Evolutionary conservation across 257 asterid species (phyloP), one percentile per base, ranked within the genome.

Genomic region (Handroanthus guayacan): DNA sequence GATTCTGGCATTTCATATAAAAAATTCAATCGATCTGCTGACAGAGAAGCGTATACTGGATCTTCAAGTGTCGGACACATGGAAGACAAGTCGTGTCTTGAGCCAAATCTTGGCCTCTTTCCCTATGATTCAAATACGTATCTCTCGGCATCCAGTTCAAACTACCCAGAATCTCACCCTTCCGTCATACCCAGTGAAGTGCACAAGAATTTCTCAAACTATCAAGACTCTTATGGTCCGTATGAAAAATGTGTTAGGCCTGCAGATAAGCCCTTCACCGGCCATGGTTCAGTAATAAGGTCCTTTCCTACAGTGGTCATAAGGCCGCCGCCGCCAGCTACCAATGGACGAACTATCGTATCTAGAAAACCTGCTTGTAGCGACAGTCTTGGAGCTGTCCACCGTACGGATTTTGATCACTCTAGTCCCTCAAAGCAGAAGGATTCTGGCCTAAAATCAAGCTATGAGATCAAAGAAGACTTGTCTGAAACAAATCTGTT

Each of bases 261-360:
- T 14, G 74, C 50, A 41, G 90, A 77, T 79, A 68, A 85, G 13
- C 72, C 85, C 71, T 76, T 67, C 71, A 58, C 76, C 54, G 86
- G 83, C 77, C 86, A 86, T 45, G 51, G 72, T n/a, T 80, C 94
- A 57, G 75, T 72, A 17, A 62, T 54, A 36, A 91, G 89, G 79
- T 68, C 93, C 74, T 83, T 94, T 37, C 87, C 96, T 73, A 64
- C 90, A n/a, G 88, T 89, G 82, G 91, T 91, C 82, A 86, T 90
- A 74, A 84, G 92, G 75, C 96, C 97, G 7, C 96, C 97, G 7
- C 97, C 96, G 66, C 83, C 90, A 71, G 76, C 79, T 58, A 76
- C 71, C 36, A 73, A 72, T 39, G 72, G 78, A 55, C 88, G 54
- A 74, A 69, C 64, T 39, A 11, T 55, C 14, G 64, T 77, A 75